A percentile compares a stretch with the other conserved stretches of the same genome.
Conservation (phyloP, 78 protist species). For the Dictyostelium intermedium region DNA sequence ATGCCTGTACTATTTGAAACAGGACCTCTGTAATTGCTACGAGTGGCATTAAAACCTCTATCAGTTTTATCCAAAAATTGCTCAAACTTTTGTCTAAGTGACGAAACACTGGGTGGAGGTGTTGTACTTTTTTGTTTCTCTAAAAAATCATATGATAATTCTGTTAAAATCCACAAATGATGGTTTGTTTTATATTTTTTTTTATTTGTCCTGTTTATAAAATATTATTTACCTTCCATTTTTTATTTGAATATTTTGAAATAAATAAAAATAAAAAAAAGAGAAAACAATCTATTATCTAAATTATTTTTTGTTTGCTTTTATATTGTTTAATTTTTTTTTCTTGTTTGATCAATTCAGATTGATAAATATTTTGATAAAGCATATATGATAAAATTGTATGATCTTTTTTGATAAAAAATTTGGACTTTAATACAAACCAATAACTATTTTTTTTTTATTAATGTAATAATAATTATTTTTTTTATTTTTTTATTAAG, state of each 20-base stretch:
- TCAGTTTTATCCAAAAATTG: slow-evolving; percentile 13
- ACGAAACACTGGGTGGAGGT: slow-evolving; percentile 23
- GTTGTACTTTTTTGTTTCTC: not conserved
- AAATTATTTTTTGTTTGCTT: not conserved
- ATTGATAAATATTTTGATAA: not conserved
- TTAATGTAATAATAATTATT: too few species aligned
- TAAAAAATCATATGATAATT: not conserved
- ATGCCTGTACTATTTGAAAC: not conserved
- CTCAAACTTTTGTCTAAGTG: slow-evolving; percentile 77
- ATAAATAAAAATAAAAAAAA: not conserved
- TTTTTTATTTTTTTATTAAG: not conserved
- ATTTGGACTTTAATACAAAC: not conserved
- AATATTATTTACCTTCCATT: not conserved
- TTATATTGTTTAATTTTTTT: not conserved
- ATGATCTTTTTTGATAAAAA: not conserved
- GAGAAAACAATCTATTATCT: not conserved
- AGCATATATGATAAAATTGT: not conserved
- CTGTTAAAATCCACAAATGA: not conserved
- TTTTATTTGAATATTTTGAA: not conserved
- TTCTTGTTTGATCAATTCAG: not conserved
- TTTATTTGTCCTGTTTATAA: not conserved
- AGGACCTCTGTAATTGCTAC: not conserved
- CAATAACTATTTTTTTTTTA: not conserved
- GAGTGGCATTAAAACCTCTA: not conserved
- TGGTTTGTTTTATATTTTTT: not conserved